These are phyloP conservation scores for Fusarium sambucinum DNA, from an alignment of 2,329 filamentous ascomycete species.

Conservation along the genomic window DNA sequence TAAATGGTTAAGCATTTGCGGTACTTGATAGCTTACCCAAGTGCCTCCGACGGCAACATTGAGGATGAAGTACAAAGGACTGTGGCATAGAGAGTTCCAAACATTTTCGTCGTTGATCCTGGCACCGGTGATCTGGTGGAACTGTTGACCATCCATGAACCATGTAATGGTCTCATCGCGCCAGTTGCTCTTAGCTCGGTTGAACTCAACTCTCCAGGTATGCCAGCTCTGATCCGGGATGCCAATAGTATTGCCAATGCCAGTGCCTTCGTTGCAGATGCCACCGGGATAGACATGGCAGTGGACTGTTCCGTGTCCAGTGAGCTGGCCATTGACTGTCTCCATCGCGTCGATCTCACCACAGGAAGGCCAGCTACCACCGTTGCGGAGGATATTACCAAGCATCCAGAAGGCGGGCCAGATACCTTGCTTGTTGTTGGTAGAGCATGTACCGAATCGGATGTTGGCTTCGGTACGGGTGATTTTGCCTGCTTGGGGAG, in stretches of 20 bases:
- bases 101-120: slow-evolving; percentile 58
- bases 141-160: slow-evolving; percentile 60
- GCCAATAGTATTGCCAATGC: slow-evolving; percentile 52
- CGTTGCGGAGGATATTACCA: slow-evolving; percentile 35
- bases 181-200: slow-evolving; percentile 59
- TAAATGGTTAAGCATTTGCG: rapidly evolving
- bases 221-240: slow-evolving; percentile 56
- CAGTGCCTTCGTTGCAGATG: slow-evolving; percentile 61
- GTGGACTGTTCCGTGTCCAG: slow-evolving; percentile 36
- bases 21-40: slow-evolving; percentile 54
- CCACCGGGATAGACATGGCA: slow-evolving; percentile 53
- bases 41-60: slow-evolving; percentile 66
- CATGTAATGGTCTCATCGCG: slow-evolving; percentile 62
- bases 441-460: slow-evolving; percentile 59
- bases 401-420: slow-evolving; percentile 49
- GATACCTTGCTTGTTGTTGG: slow-evolving; percentile 59
- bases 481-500: slow-evolving; percentile 54
- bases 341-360: slow-evolving; percentile 43
- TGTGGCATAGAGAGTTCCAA: slow-evolving; percentile 62
- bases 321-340: slow-evolving; percentile 36
- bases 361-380: slow-evolving; percentile 42
- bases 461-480: slow-evolving; percentile 59
- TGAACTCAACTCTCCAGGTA: slow-evolving; percentile 61
- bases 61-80: slow-evolving; percentile 62
- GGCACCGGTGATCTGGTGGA: slow-evolving; percentile 57